phyloP scores from a whole-genome alignment of 2,329 filamentous ascomycete genomes.

The Pleomassaria siparia region DNA sequence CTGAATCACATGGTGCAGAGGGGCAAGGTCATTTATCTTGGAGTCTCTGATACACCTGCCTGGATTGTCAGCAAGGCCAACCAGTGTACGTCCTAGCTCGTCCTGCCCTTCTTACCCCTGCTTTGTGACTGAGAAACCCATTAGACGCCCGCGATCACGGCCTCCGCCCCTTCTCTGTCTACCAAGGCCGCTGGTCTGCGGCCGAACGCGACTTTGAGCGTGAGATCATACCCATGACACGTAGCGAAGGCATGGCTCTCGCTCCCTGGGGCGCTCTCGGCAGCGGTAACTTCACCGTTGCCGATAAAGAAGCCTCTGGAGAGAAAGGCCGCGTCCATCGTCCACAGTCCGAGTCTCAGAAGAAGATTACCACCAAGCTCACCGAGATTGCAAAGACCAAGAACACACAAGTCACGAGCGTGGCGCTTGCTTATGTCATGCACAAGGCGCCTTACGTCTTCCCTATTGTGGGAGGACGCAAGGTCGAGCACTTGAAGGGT shows the following conservation, averaged over 20 bases:
- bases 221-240: conserved; percentile 69
- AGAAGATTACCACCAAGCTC: conserved; percentile 58
- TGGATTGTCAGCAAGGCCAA: conserved; percentile 52
- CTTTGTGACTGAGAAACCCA: conserved; percentile 3
- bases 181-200: conserved; percentile 66
- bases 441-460: conserved; percentile 72
- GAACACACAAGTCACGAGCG: conserved; percentile 59
- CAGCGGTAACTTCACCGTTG: conserved; percentile 46
- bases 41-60: conserved; percentile 42
- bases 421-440: conserved; percentile 71
- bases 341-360: conserved; percentile 50
- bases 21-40: conserved; percentile 45
- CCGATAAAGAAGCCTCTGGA: conserved; percentile 29
- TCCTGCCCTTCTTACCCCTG: not conserved
- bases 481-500: conserved; percentile 68
- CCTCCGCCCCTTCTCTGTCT: conserved; percentile 69
- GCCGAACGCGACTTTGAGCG: conserved; percentile 67
- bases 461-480: conserved; percentile 73
- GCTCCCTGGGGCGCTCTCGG: conserved; percentile 59
- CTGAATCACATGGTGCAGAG: conserved; percentile 37
- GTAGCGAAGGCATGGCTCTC: conserved; percentile 63
- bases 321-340: conserved; percentile 41
- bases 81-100: conserved; percentile 34
- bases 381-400: conserved; percentile 59
- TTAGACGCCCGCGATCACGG: conserved; percentile 66